Evolutionary conservation across 2,329 filamentous ascomycete genomes (phyloP), one percentile per base, ranked within the genome.

Genomic region (Ceratocystis papillata): DNA sequence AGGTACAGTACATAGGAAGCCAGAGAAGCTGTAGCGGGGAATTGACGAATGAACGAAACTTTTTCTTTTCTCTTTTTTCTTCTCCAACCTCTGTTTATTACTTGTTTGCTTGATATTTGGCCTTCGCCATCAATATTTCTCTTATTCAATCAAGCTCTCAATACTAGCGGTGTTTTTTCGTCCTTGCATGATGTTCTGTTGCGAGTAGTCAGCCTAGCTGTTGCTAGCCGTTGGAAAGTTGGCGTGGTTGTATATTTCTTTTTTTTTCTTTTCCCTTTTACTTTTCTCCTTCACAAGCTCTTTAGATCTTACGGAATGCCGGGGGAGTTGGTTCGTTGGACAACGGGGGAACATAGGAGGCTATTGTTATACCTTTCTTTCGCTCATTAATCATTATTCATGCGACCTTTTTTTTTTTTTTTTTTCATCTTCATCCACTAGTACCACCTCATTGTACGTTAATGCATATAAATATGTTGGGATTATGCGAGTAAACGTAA

Each of bases 31-130:
- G 55, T 30, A n/a, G 12, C 55, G 3, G 55, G 30, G 28, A 59
- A 59, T 20, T 55, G 41, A 45, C n/a, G 45, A 60, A 55, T 67
- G 25, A 22, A 67, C 44, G 33, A 59, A 28, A 33, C 33, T 12
- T 28, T 59, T 37, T 20, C n/a, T 12, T 65, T 55, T 57, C 48
- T 48, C 62, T 44, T 60, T 59, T n/a, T 66, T 53, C 12, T 53
- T 46, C 46, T 48, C 64, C 55, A 28, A 15, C 53, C 15, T 37
- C n/a, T 59, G 55, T 59, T 59, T 59, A 59, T 59, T 37, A 37
- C 15, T 48, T 37, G 37, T 12, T 37, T 59, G 28, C 17, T 59
- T 59, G 55, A 59, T 59, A 53, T 53, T 53, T 53, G 48, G n/a
- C 12, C 45, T 45, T 61, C 37, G n/a, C 12, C 44, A 59, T 41